Percentiles rank a stretch among this genome's conserved stretches.
These are phyloP conservation scores for Omphalotus olearius DNA, from an alignment of 1,284 basidiomycete species.

Conservation along the genomic window DNA sequence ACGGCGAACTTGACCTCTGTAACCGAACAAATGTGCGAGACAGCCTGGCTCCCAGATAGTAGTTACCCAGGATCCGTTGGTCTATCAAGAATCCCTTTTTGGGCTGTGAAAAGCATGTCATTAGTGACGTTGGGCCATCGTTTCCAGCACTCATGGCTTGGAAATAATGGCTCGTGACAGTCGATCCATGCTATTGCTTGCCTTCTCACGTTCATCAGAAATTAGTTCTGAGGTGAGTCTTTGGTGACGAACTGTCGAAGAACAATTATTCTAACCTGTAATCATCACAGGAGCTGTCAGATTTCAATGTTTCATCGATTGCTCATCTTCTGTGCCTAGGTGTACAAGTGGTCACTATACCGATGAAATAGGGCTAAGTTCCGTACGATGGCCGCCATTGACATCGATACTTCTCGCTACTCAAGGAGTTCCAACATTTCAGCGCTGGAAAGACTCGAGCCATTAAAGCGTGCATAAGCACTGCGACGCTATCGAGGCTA, in stretches of 20 bases:
- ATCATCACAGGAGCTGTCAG: constrained; percentile 77
- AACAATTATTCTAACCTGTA: constrained; percentile 66
- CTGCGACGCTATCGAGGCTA: neutral
- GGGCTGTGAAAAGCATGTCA: constrained; percentile 83
- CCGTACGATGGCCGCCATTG: constrained; percentile 82
- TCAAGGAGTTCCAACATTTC: constrained; percentile 68
- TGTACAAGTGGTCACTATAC: constrained; percentile 58
- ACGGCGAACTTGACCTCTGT: neutral
- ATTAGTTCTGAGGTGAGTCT: constrained; percentile 61
- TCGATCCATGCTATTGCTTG: constrained; percentile 54
- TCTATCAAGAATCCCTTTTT: constrained; percentile 8
- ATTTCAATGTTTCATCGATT: constrained; percentile 64
- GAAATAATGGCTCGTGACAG: constrained; percentile 26
- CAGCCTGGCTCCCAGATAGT: constrained; percentile 86
- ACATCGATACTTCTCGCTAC: constrained; percentile 78
- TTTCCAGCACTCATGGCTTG: constrained; percentile 2
- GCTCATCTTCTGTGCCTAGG: neutral
- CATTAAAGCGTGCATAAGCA: too few relatives aligned
- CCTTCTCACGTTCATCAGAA: neutral
- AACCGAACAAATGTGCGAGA: constrained; percentile 63
- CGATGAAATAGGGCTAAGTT: constrained; percentile 84
- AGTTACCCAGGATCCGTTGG: neutral
- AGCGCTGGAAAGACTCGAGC: too few relatives aligned
- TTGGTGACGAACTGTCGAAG: constrained; percentile 48
- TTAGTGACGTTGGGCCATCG: constrained; percentile 59